Evolutionary conservation across 306 rosid genomes (phyloP).

Genomic region (Pterocarpus santalinus): DNA sequence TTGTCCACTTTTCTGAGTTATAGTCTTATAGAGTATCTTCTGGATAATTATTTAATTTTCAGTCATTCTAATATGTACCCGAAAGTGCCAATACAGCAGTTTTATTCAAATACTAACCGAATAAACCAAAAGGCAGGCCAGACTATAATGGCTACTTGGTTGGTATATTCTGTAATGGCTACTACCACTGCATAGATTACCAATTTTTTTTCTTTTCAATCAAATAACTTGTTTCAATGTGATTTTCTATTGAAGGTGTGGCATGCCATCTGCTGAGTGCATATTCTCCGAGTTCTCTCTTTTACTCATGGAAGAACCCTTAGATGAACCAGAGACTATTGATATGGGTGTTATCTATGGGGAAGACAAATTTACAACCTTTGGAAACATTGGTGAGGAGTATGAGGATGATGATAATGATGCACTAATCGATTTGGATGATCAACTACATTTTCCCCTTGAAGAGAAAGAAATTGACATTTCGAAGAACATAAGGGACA

Average conservation of each 20-base stretch:
- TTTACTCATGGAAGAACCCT: slow-evolving; percentile 73
- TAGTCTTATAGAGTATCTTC: not conserved
- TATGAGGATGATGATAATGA: slow-evolving; percentile 59
- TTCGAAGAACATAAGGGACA: slow-evolving; percentile 90
- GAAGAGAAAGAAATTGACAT: slow-evolving; percentile 79
- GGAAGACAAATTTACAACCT: slow-evolving; percentile 49
- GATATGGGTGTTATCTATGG: slow-evolving; percentile 70
- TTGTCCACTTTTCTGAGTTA: slow-evolving; percentile 8
- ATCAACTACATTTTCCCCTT: slow-evolving; percentile 75
- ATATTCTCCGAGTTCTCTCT: slow-evolving; percentile 82
- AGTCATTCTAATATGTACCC: not conserved
- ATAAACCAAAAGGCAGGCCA: slow-evolving; percentile 24
- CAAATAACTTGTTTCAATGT: slow-evolving; percentile 40
- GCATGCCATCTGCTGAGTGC: slow-evolving; percentile 71
- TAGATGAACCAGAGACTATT: slow-evolving; percentile 72
- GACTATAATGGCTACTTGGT: not conserved
- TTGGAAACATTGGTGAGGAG: slow-evolving; percentile 40
- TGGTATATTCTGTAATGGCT: slow-evolving; percentile 12
- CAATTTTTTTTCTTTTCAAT: slow-evolving; percentile 22
- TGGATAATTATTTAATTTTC: slow-evolving; percentile 1
- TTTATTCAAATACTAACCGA: slow-evolving; percentile 10
- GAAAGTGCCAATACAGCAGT: slow-evolving; percentile 1
- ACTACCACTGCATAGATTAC: not conserved
- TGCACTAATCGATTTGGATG: slow-evolving; percentile 70
- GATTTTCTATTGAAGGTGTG: slow-evolving; percentile 69